phyloP scores from a whole-genome alignment of 208 protist species.

The Leishmania turanica region DNA sequence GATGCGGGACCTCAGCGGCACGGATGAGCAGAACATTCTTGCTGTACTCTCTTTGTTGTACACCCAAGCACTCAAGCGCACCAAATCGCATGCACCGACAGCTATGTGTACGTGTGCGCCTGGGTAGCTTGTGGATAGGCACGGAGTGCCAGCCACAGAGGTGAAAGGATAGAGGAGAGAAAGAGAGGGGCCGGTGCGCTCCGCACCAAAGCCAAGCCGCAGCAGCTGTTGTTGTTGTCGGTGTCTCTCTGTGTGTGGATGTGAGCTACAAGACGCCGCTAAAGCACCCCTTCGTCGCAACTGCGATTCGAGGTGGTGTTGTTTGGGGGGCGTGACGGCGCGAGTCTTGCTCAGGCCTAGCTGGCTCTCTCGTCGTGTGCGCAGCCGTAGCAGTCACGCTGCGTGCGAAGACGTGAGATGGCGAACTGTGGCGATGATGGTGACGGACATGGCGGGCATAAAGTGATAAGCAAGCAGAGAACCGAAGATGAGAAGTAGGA shows the following conservation, averaged over 20 bases:
- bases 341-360: not conserved
- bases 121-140: not conserved
- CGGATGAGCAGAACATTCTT: conserved; percentile 13
- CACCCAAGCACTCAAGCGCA: not conserved
- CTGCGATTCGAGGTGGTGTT: not conserved
- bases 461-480: not conserved
- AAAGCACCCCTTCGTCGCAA: not conserved
- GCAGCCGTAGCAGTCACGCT: not conserved
- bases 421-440: not conserved
- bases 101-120: not conserved
- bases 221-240: not conserved
- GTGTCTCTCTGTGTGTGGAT: not conserved
- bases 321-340: not conserved
- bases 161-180: not conserved
- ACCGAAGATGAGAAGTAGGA: not conserved
- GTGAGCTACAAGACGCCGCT: not conserved
- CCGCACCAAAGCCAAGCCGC: not conserved
- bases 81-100: not conserved
- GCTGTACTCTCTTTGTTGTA: not conserved
- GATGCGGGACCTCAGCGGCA: conserved; percentile 33
- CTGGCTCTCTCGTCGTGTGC: not conserved
- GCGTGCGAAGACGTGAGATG: not conserved
- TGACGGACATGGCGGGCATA: not conserved
- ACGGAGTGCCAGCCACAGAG: not conserved
- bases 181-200: not conserved